Base-by-base conservation (phyloP, 192 early-diverging fungal species). In the Hyaloraphidium curvatum region DNA sequence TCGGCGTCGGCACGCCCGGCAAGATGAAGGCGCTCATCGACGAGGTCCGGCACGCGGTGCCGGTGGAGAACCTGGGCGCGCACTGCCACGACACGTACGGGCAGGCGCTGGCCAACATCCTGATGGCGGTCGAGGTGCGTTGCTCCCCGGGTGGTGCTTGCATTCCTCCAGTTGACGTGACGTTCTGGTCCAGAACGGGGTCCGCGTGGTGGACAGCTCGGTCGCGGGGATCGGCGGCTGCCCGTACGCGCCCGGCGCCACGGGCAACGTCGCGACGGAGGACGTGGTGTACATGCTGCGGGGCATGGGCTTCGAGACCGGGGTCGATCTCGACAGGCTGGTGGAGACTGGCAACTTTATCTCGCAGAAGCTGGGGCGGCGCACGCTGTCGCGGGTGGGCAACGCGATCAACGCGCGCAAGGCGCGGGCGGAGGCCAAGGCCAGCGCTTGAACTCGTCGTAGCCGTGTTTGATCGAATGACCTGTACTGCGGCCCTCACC, bases 11-110 rank as follows among this genome's bases (percentile, higher is more conserved):
- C 11, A 81, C 81, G 0, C 79, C 83, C 17, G 71, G 71, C 30
- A 64, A 59, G 11, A 83, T 87, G 65, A 58, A 51, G 2, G 70
- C 55, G 2, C 73, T 93, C 76, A 55, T 97, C 31, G 66, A 84
- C 28, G 73, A 62, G 0, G 83, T 91, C 3, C 56, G 72, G 1
- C 61, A 73, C 52, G 72, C 72, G 16, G 76, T 94, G 0, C 83
- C 90, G 3, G 59, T 81, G 2, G 73, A 84, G 28, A 69, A 73
- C 31, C 65, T 94, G 35, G 90, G 89, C 13, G 82, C 89, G 1
- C 93, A 97, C 51, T 91, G 89, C 59, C 93, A 97, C 53, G 93
- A 97, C 62, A 97, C 93, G 4, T 97, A 92, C 64, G 93, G 93
- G 2, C 89, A 90, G 65, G 93, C 90, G 0, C 66, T 97, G 35